Percentiles rank a stretch among this genome's conserved stretches.
Evolutionary conservation across 176 grass and related monocot species (phyloP).

Genomic region (Bromus sterilis): DNA sequence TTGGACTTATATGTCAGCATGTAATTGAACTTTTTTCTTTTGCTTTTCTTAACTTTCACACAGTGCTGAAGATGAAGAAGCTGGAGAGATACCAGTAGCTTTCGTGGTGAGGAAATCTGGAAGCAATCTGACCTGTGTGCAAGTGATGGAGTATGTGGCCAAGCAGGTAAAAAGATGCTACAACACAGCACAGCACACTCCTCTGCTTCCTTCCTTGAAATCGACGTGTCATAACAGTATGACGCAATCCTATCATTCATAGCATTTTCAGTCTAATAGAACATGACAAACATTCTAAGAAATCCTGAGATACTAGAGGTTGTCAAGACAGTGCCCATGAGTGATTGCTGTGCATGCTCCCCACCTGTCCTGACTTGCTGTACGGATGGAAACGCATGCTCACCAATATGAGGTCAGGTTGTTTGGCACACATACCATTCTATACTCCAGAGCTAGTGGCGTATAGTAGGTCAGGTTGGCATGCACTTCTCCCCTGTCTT

Average conservation of each 20-base stretch:
- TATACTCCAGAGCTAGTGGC: background rate
- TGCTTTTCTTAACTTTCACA: background rate
- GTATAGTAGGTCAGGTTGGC: background rate
- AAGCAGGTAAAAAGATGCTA: constrained; percentile 57
- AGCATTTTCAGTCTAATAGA: background rate
- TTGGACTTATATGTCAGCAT: background rate
- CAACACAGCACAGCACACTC: background rate
- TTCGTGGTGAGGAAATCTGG: constrained; percentile 70
- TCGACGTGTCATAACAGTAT: background rate
- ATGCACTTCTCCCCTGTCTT: constrained; percentile 12
- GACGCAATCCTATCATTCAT: background rate
- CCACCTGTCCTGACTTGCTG: constrained; percentile 23
- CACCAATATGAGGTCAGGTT: constrained; percentile 13
- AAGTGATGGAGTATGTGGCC: constrained; percentile 75
- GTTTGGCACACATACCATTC: background rate
- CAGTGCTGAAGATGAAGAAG: constrained; percentile 71
- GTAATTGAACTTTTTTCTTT: background rate
- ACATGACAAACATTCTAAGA: background rate
- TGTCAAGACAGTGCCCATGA: background rate
- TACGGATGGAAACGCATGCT: constrained; percentile 5
- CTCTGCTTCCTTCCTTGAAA: background rate
- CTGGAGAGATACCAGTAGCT: constrained; percentile 88
- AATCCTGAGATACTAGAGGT: background rate
- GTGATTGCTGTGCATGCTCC: constrained; percentile 20
- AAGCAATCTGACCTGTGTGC: constrained; percentile 48